Conservation (phyloP, 1,284 basidiomycete genomes). For the Ceratorhiza oryzae-sativae region DNA sequence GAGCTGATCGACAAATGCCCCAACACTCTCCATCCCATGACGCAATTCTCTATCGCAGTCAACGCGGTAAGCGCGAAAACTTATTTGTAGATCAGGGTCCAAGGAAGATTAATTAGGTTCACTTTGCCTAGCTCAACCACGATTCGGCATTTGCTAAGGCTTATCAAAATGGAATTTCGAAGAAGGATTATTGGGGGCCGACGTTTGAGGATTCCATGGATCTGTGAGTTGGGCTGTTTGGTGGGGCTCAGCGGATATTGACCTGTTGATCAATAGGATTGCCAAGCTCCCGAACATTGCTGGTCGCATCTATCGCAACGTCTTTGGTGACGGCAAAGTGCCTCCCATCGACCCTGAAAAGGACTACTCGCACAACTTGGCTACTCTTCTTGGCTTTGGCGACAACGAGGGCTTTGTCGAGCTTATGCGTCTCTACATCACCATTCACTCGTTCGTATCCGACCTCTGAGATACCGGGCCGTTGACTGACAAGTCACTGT, state of each 20-base stretch:
- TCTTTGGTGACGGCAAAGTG: conserved; percentile 88
- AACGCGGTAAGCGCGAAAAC: conserved; percentile 71
- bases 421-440: conserved; percentile 95
- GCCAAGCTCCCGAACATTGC: conserved; percentile 98
- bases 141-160: conserved; percentile 97
- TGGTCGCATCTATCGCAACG: conserved; percentile 95
- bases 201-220: conserved; percentile 98
- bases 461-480: not conserved
- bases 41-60: conserved; percentile 93
- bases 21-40: conserved; percentile 95
- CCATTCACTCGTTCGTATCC: conserved; percentile 79
- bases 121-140: conserved; percentile 81
- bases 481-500: conserved; percentile 1
- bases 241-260: not conserved
- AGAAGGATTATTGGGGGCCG: conserved; percentile 97
- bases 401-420: conserved; percentile 91
- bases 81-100: conserved; percentile 38
- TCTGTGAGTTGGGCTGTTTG: conserved; percentile 60
- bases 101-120: conserved; percentile 13
- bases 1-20: conserved; percentile 93
- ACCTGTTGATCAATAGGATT: conserved; percentile 61
- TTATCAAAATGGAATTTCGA: conserved; percentile 90
- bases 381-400: conserved; percentile 91
- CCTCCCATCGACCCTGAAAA: conserved; percentile 86
- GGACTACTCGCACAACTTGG: conserved; percentile 94